A percentile compares a stretch with the other conserved stretches of the same genome.
These are phyloP conservation scores for Diplodia scrobiculata DNA, from an alignment of 2,329 filamentous ascomycete genomes.

Conservation along the genomic window DNA sequence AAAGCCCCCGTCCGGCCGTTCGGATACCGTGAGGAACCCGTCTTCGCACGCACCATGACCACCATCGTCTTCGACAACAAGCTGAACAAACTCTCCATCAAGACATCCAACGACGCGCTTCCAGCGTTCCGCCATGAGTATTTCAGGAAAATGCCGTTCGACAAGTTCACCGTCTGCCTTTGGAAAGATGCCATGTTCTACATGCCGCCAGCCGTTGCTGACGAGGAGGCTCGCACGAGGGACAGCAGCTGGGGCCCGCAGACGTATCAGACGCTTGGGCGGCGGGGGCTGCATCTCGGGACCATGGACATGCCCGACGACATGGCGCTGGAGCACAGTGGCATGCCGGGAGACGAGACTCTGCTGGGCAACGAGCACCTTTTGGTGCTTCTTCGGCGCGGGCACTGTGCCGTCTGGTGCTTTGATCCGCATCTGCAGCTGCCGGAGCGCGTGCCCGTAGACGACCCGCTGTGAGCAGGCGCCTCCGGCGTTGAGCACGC, in stretches of 20 bases:
- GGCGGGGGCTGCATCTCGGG: constrained; percentile 5
- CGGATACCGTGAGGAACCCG: constrained; percentile 9
- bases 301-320: constrained; percentile 17
- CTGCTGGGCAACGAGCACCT: constrained; percentile 28
- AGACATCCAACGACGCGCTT: constrained; percentile 2
- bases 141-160: constrained; percentile 12
- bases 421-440: constrained; percentile 30
- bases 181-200: constrained; percentile 18
- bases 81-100: constrained; percentile 6
- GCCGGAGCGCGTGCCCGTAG: neutral
- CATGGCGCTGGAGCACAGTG: constrained; percentile 15
- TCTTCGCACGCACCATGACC: constrained; percentile 13
- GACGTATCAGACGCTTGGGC: constrained; percentile 21
- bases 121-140: constrained; percentile 4
- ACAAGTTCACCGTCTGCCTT: constrained; percentile 20
- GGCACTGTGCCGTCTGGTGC: constrained; percentile 21
- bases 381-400: constrained; percentile 7
- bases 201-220: constrained; percentile 15
- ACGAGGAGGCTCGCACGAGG: constrained; percentile 19
- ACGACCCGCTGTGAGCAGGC: constrained; percentile 9
- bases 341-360: constrained; percentile 13
- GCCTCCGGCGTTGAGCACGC: neutral
- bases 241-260: constrained; percentile 19
- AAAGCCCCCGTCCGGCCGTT: constrained; percentile 16
- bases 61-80: constrained; percentile 23